A percentile compares a stretch with the other conserved stretches of the same genome.
phyloP scores from a whole-genome alignment of 2,329 filamentous ascomycete genomes.

The Talaromyces marneffei region DNA sequence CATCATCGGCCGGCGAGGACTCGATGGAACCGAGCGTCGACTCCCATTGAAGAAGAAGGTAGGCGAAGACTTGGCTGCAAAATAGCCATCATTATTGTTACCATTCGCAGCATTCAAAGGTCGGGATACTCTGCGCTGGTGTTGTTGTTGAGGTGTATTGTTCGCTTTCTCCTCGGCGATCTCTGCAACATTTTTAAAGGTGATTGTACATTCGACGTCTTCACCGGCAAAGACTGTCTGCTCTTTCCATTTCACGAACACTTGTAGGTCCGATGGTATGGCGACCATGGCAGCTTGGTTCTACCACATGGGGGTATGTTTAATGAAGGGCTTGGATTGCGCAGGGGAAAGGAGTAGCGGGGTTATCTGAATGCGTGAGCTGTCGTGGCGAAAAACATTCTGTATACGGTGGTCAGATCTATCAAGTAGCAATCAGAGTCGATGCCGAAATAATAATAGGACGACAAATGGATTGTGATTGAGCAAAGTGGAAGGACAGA shows the following conservation, averaged over 20 bases:
- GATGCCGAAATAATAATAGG: neutral
- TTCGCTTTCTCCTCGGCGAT: slow-evolving; percentile 29
- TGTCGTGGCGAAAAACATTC: slow-evolving; percentile 22
- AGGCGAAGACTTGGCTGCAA: slow-evolving; percentile 34
- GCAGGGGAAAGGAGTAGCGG: slow-evolving; percentile 17
- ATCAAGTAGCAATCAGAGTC: slow-evolving; percentile 1
- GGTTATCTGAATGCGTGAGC: slow-evolving; percentile 13
- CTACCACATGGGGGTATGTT: slow-evolving; percentile 31
- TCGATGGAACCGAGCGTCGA: slow-evolving; percentile 32
- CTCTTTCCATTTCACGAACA: slow-evolving; percentile 92
- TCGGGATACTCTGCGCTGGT: slow-evolving; percentile 36
- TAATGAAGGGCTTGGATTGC: slow-evolving; percentile 16
- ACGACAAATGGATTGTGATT: neutral
- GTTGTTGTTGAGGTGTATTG: slow-evolving; percentile 22
- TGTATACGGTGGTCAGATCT: slow-evolving; percentile 19
- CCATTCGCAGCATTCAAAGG: slow-evolving; percentile 27
- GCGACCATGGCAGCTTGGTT: slow-evolving; percentile 24
- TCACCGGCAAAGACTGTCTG: slow-evolving; percentile 95
- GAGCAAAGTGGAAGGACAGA: neutral
- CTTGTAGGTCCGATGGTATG: slow-evolving; percentile 71
- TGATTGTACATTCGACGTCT: slow-evolving; percentile 91
- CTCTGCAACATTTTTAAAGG: slow-evolving; percentile 77
- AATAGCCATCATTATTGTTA: slow-evolving; percentile 35
- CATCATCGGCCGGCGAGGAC: slow-evolving; percentile 26
- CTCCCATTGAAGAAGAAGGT: slow-evolving; percentile 30